Evolutionary conservation across 495 filamentous ascomycete species (phyloP).

Genomic region (Neurospora sublineolata): DNA sequence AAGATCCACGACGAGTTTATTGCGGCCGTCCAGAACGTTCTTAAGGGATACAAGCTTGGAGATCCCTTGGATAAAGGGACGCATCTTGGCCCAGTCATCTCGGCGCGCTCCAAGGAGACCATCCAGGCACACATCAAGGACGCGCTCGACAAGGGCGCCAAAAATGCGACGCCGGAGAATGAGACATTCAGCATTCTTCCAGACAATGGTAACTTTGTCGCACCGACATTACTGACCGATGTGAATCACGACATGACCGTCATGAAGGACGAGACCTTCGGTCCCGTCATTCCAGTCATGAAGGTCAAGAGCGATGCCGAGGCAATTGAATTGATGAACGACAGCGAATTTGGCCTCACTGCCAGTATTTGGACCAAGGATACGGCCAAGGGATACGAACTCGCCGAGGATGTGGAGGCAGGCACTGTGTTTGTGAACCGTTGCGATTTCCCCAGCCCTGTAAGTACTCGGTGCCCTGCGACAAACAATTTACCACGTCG

Average conservation of each 20-base stretch:
- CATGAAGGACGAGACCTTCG: slow-evolving; percentile 96
- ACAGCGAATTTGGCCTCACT: slow-evolving; percentile 86
- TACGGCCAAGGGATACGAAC: slow-evolving; percentile 56
- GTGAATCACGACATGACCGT: slow-evolving; percentile 78
- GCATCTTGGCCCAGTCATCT: slow-evolving; percentile 82
- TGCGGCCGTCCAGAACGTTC: slow-evolving; percentile 64
- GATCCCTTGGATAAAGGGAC: slow-evolving; percentile 70
- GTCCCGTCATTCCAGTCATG: slow-evolving; percentile 89
- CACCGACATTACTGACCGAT: slow-evolving; percentile 69
- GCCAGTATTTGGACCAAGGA: slow-evolving; percentile 99
- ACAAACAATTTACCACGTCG: background rate
- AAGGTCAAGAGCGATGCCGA: slow-evolving; percentile 76
- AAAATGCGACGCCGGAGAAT: slow-evolving; percentile 72
- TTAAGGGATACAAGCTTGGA: slow-evolving; percentile 78
- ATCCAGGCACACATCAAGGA: slow-evolving; percentile 75
- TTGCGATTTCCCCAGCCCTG: slow-evolving; percentile 83
- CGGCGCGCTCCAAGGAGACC: slow-evolving; percentile 57
- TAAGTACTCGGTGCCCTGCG: slow-evolving; percentile 36
- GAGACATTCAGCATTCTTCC: slow-evolving; percentile 58
- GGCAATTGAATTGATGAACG: slow-evolving; percentile 82
- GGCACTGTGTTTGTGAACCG: slow-evolving; percentile 96
- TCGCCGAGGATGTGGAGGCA: slow-evolving; percentile 76
- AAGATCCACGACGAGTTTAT: slow-evolving; percentile 72
- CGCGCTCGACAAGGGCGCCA: slow-evolving; percentile 73
- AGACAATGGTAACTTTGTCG: slow-evolving; percentile 68